phyloP scores from a whole-genome alignment of 257 asterid species.

The Solanum chmielewskii region DNA sequence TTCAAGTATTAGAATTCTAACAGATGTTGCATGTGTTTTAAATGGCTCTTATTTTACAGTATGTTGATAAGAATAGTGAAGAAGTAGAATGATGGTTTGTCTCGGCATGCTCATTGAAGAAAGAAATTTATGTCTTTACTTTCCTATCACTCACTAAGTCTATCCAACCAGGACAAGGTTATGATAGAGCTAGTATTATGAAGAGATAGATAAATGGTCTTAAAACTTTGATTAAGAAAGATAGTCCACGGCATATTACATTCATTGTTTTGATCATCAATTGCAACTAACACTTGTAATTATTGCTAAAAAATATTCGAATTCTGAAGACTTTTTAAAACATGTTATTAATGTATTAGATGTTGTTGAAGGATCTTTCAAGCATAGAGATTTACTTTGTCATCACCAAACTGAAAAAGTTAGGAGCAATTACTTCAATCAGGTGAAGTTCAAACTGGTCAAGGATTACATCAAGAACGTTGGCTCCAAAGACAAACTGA shows the following conservation, averaged over 20 bases:
- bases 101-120: not conserved
- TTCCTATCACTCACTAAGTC: not conserved
- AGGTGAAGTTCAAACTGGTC: not conserved
- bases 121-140: too few relatives aligned
- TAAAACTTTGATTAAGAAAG: not conserved
- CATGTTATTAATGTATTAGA: not conserved
- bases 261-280: not conserved
- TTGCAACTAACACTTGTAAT: not conserved
- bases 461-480: not conserved
- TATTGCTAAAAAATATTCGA: not conserved
- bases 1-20: not conserved
- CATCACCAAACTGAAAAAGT: not conserved
- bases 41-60: not conserved
- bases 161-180: not conserved
- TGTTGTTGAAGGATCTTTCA: not conserved
- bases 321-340: not conserved
- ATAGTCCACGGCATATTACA: not conserved
- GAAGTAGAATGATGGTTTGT: not conserved
- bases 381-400: not conserved
- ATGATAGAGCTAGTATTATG: not conserved
- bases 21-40: not conserved
- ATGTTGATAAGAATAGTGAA: not conserved
- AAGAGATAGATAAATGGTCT: not conserved
- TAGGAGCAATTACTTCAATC: not conserved
- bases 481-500: not conserved